phyloP scores from a whole-genome alignment of 1,139 yeast species.

The Scheffersomyces cryptocercus region DNA sequence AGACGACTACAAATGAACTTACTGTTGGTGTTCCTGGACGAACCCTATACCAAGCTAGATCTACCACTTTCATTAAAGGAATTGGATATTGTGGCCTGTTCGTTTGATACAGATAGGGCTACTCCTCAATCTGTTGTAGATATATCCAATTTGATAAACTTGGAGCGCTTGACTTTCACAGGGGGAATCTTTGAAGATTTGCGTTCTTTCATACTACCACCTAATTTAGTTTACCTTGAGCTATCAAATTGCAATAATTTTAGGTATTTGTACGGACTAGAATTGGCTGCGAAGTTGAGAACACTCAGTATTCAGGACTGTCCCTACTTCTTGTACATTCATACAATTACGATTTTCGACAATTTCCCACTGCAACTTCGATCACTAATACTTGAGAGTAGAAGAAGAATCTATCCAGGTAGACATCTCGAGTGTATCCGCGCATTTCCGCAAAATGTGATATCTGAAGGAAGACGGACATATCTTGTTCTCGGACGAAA shows the following conservation, averaged over 20 bases:
- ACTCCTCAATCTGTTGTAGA: not conserved
- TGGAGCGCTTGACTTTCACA: not conserved
- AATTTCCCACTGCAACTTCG: not conserved
- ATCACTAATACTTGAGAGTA: not conserved
- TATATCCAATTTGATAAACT: not conserved
- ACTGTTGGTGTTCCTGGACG: not conserved
- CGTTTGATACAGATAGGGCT: not conserved
- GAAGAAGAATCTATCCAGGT: not conserved
- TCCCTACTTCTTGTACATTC: slow-evolving; percentile 1
- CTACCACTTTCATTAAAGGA: not conserved
- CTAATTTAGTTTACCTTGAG: not conserved
- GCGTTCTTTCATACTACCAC: not conserved
- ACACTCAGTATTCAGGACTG: not conserved
- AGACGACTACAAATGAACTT: not conserved
- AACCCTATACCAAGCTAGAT: not conserved
- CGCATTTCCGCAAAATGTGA: not conserved
- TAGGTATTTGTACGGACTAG: not conserved
- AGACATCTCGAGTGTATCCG: not conserved
- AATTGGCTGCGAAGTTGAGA: not conserved
- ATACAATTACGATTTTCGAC: not conserved
- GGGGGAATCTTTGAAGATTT: slow-evolving; percentile 1
- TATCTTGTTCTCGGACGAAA: not conserved
- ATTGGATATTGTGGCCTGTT: not conserved
- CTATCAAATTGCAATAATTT: not conserved
- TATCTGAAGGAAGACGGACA: not conserved